Base-by-base conservation (phyloP, 164 flowering plant genomes). In the Amborella trichopoda region DNA sequence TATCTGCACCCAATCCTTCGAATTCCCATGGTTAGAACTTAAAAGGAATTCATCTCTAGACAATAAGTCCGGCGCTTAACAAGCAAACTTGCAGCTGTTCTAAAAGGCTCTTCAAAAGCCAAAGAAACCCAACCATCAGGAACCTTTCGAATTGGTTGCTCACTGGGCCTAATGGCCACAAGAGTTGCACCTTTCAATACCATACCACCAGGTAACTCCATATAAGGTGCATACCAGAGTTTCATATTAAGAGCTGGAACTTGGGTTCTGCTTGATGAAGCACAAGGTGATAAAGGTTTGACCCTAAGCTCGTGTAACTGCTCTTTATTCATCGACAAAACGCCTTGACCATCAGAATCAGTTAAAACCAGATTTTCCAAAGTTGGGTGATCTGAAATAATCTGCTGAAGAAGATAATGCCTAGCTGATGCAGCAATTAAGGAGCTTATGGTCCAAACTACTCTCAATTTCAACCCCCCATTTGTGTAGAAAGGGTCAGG, bases 401-500 rank as follows among this genome's bases (percentile, higher is more conserved):
- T 83, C 11, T 84, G 88, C 58, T 83, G 94, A 6, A 87, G 75
- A 58, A 87, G 56, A 49, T 74, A 87, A 64, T 87, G 96, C 61
- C 94, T 74, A 0, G 88, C 91, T 0, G 96, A 83, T 0, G 96
- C 94, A 0, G 96, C 94, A 3, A 87, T 81, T 55, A 87, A 43
- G 0, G 94, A 79, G 54, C 94, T 83, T 11, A 87, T 83, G 2
- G 94, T 87, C 96, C 96, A 87, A 3, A 87, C 94, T 3, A 87
- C 94, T 26, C 96, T 49, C 66, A 81, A 44, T 51, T 87, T 87
- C 54, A 87, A 49, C 0, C 91, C 95, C 6, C 97, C 97, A 53
- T 83, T 83, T 0, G 95, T 83, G 68, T 83, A 86, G 60, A 90
- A 90, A 14, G 94, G 73, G 22, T 90, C 95, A 0, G 97, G 95